Conservation (phyloP, 139 green algal species). For the Ostreobium quekettii region DNA sequence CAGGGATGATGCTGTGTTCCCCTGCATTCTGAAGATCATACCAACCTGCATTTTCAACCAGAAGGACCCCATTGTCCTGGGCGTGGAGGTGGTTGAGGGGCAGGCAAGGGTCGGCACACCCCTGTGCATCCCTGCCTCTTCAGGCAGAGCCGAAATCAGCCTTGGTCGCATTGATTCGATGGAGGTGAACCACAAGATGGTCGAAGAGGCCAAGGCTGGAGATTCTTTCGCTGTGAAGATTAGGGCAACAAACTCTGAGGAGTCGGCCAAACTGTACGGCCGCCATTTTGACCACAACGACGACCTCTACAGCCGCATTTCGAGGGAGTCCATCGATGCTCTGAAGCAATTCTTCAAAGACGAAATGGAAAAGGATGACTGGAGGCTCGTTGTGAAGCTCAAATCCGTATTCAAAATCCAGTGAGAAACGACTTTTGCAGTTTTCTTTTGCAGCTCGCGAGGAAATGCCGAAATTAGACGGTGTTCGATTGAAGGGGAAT, state of each 20-base stretch:
- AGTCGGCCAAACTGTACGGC: conserved; percentile 76
- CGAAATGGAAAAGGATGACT: conserved; percentile 90
- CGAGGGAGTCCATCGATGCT: conserved; percentile 68
- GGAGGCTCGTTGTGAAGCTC: conserved; percentile 81
- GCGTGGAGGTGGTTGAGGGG: conserved; percentile 71
- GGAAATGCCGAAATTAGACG: too few relatives aligned
- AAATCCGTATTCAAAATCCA: conserved; percentile 63
- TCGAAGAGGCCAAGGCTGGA: conserved; percentile 67
- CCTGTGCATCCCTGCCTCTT: conserved; percentile 14
- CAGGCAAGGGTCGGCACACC: conserved; percentile 27
- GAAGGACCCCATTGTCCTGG: conserved; percentile 95
- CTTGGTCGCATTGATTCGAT: conserved; percentile 87
- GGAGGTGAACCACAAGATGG: conserved; percentile 91
- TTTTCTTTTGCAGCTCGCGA: neutral
- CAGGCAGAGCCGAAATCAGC: conserved; percentile 39
- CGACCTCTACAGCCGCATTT: conserved; percentile 32
- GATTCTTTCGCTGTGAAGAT: conserved; percentile 96
- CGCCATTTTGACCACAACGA: conserved; percentile 87
- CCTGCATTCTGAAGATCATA: conserved; percentile 77
- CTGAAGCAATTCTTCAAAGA: conserved; percentile 78
- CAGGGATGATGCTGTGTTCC: conserved; percentile 77
- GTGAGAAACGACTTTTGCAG: conserved; percentile 40
- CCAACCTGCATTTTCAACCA: conserved; percentile 95
- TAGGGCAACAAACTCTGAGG: conserved; percentile 58
- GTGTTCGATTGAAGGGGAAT: too few relatives aligned